phyloP scores from a whole-genome alignment of 2,329 filamentous ascomycete species.

The Penicillium polonicum region DNA sequence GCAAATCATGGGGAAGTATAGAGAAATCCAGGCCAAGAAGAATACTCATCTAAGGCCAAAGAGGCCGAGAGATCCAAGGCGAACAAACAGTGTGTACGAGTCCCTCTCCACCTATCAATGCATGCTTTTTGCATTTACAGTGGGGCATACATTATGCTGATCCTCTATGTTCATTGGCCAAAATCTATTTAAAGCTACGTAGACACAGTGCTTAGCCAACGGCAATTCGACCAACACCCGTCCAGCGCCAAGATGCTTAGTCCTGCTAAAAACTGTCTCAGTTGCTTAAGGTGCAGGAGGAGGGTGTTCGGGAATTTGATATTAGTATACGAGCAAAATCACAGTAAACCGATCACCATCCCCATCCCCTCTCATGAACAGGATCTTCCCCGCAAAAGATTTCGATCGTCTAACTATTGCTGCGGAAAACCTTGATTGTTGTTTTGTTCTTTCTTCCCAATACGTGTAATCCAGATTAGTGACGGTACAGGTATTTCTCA shows the following conservation, averaged over 20 bases:
- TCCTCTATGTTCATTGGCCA: neutral
- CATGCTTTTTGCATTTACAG: neutral
- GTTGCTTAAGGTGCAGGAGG: conserved; percentile 2
- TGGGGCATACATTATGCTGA: neutral
- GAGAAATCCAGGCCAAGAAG: neutral
- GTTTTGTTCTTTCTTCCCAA: neutral
- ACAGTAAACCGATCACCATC: neutral
- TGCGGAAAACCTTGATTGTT: neutral
- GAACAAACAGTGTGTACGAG: conserved; percentile 1
- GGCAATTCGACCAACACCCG: neutral
- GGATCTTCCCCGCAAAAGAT: neutral
- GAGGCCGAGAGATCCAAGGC: neutral
- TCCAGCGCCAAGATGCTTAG: conserved; percentile 4
- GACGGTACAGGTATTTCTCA: conserved; percentile 14
- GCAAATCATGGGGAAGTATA: neutral
- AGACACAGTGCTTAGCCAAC: neutral
- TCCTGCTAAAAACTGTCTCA: neutral
- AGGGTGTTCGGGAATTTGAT: neutral
- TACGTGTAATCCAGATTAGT: neutral
- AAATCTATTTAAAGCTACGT: neutral
- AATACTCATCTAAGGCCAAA: neutral
- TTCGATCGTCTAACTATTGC: neutral
- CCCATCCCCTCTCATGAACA: neutral
- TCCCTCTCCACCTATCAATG: conserved; percentile 5
- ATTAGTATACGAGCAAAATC: neutral